Evolutionary conservation across 108 stramenopile species (phyloP).

Genomic region (Conticribra guillardii): DNA sequence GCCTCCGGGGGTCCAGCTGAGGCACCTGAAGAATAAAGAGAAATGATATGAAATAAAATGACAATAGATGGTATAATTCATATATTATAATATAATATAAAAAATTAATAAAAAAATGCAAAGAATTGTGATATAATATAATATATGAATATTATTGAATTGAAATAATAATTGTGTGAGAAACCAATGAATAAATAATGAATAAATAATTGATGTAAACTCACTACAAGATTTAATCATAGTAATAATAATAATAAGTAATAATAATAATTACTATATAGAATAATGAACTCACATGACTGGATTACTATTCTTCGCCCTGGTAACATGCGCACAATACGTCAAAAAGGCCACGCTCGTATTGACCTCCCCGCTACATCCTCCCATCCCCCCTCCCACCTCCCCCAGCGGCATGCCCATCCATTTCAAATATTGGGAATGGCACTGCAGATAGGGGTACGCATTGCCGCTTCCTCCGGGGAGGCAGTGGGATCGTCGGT

Average conservation of each 20-base stretch:
- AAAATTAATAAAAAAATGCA: too few species aligned
- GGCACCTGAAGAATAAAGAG: conserved; percentile 39
- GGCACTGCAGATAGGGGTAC: conserved; percentile 68
- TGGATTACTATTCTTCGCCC: conserved; percentile 86
- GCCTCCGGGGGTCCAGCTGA: conserved; percentile 91
- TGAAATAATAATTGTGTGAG: too few species aligned
- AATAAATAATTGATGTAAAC: too few species aligned
- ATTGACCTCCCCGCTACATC: conserved; percentile 9
- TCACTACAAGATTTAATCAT: too few species aligned
- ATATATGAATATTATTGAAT: too few species aligned
- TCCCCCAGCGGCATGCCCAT: conserved; percentile 77
- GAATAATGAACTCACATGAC: conserved; percentile 78
- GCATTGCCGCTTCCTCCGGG: conserved; percentile 33
- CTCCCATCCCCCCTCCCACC: conserved; percentile 8
- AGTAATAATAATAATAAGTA: too few species aligned
- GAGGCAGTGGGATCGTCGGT: conserved; percentile 55
- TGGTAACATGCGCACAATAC: conserved; percentile 81
- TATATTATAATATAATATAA: too few species aligned
- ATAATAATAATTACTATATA: too few species aligned
- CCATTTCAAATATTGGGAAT: conserved; percentile 67
- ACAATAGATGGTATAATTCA: neutral
- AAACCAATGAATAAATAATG: too few species aligned
- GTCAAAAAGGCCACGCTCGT: conserved; percentile 67
- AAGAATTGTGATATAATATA: neutral
- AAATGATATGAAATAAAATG: neutral